phyloP scores from a whole-genome alignment of 768 basidiomycete genomes.

The Hygrocybe coccinea region DNA sequence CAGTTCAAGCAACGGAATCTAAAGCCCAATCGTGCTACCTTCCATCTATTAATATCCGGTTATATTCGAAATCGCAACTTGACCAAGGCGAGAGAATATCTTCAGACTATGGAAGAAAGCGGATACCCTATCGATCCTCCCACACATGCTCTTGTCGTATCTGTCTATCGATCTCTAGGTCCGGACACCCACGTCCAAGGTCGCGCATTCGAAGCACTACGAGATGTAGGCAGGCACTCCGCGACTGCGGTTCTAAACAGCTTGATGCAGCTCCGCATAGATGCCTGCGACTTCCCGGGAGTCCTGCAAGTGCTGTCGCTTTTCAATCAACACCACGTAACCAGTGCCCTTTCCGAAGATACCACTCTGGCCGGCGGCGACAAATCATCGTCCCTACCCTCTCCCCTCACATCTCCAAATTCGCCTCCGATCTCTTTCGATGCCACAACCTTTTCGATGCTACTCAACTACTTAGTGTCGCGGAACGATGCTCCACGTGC shows the following conservation, averaged over 20 bases:
- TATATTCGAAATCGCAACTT: slow-evolving; percentile 67
- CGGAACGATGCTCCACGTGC: slow-evolving; percentile 43
- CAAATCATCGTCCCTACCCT: not conserved
- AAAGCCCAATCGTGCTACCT: slow-evolving; percentile 56
- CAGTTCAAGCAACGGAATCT: slow-evolving; percentile 47
- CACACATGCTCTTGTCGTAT: slow-evolving; percentile 57
- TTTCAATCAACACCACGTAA: slow-evolving; percentile 35
- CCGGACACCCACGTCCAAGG: slow-evolving; percentile 50
- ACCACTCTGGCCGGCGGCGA: slow-evolving; percentile 31
- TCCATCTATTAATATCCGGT: slow-evolving; percentile 61
- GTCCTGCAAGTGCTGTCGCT: slow-evolving; percentile 45
- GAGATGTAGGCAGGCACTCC: slow-evolving; percentile 32
- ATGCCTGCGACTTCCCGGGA: slow-evolving; percentile 45
- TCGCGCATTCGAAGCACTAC: slow-evolving; percentile 46
- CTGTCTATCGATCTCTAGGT: slow-evolving; percentile 57
- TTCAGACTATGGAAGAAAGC: slow-evolving; percentile 54
- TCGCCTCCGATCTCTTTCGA: slow-evolving; percentile 38
- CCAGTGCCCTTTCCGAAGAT: slow-evolving; percentile 18
- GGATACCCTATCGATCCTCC: slow-evolving; percentile 50
- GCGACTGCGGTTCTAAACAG: slow-evolving; percentile 63
- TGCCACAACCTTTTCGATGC: slow-evolving; percentile 55
- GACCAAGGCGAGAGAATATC: slow-evolving; percentile 44
- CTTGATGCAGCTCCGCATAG: slow-evolving; percentile 59
- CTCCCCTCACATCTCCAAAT: slow-evolving; percentile 7
- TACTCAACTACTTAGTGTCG: slow-evolving; percentile 52